Base-by-base conservation (phyloP, 352 stramenopile genomes). In the Phytophthora pluvialis region DNA sequence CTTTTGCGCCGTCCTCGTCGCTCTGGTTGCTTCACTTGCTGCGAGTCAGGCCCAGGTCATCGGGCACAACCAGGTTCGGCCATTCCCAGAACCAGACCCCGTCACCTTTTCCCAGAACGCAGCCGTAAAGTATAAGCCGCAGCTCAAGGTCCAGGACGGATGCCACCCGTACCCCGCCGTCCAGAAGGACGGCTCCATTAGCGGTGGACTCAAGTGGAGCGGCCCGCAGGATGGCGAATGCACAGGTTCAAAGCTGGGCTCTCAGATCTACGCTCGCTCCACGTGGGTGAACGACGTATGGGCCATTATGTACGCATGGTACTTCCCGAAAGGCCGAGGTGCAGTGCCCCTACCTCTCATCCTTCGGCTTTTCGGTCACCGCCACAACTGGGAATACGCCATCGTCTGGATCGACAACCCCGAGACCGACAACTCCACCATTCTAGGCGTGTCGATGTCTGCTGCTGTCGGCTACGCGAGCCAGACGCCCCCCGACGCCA, bases 331-430 rank as follows among this genome's bases (percentile, higher is more conserved):
- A 64, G 64, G 64, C 58, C 38, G 59, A 43, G 51, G 21, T 0
- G 39, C 45, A 16, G 31, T 45, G 15, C 44, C 45, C 26, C n/a
- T 48, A 21, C 50, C 64, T 13, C 36, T 68, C 25, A 47, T 64
- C 15, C 33, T 51, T 56, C 43, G 50, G 39, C 51, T 64, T 12
- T 69, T 69, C 29, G 74, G 74, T 3, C 70, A 78, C 45, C 70
- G 74, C 5, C 70, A 82, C 64, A 73, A 82, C 57, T 83, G 74
- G 74, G 71, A 83, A 51, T 73, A 78, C 21, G 50, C 38, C 21
- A 48, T 83, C 33, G 58, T 83, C n/a, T 77, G 64, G 64, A 62
- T 72, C 15, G 60, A 65, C 31, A 62, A 73, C 18, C 51, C 59
- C 25, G 45, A 50, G 10, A 25, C 26, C 13, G 51, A 65, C 7